These are phyloP conservation scores for Microsporum ferrugineum DNA, from an alignment of 2,329 filamentous ascomycete species.

Conservation along the genomic window DNA sequence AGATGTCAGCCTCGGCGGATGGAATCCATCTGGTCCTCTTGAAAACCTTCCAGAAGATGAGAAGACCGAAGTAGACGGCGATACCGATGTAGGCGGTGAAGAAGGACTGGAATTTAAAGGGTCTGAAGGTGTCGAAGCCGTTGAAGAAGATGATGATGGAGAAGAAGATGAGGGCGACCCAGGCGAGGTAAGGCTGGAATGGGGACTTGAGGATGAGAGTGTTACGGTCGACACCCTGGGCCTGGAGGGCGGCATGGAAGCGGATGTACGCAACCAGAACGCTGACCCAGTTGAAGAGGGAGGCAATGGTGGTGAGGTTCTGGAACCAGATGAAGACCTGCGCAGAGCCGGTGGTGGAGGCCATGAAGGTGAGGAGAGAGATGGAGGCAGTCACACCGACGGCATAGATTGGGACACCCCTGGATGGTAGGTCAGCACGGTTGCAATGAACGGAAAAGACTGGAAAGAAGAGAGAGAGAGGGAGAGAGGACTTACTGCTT, in stretches of 20 bases:
- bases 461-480: conserved; percentile 26
- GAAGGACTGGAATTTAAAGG: conserved; percentile 34
- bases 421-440: conserved; percentile 5
- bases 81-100: conserved; percentile 38
- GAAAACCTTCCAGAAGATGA: conserved; percentile 20
- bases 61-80: conserved; percentile 32
- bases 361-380: conserved; percentile 38
- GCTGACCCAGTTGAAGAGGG: conserved; percentile 37
- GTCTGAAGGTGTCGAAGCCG: conserved; percentile 35
- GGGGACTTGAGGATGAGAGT: conserved; percentile 33
- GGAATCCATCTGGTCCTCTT: conserved; percentile 17
- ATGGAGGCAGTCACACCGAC: conserved; percentile 31
- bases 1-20: conserved; percentile 17
- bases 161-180: conserved; percentile 47
- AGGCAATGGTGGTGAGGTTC: conserved; percentile 34
- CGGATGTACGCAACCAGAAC: conserved; percentile 39
- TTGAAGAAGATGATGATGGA: conserved; percentile 57
- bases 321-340: conserved; percentile 39
- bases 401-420: conserved; percentile 37
- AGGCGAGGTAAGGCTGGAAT: conserved; percentile 48
- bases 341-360: conserved; percentile 26
- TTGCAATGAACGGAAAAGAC: conserved; percentile 12
- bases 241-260: conserved; percentile 33
- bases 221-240: conserved; percentile 28
- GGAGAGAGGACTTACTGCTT: conserved; percentile 31